These are phyloP conservation scores for Cyclospora cayetanensis DNA, from an alignment of 169 alveolate species.

Conservation along the genomic window DNA sequence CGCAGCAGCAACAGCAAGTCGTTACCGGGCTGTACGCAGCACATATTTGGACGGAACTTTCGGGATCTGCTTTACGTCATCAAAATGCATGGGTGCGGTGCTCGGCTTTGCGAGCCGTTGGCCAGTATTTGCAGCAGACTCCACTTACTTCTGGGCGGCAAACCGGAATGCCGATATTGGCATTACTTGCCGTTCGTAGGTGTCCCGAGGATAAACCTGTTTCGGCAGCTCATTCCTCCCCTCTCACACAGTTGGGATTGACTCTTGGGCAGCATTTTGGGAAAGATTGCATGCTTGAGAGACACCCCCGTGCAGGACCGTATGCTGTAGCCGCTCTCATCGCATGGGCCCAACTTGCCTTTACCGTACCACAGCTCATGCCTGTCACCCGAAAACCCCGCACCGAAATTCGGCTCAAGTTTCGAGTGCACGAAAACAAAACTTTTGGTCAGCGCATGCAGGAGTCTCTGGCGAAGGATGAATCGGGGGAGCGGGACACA, in stretches of 20 bases:
- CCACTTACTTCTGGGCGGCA: conserved; percentile 9
- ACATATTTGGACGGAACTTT: conserved; percentile 27
- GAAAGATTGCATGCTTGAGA: conserved; percentile 48
- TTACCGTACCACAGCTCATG: conserved; percentile 2
- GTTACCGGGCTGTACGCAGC: conserved; percentile 56
- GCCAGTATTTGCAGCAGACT: conserved; percentile 51
- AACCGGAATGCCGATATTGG: not conserved
- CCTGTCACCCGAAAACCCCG: not conserved
- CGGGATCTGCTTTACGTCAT: conserved; percentile 17
- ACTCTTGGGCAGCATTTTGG: conserved; percentile 58
- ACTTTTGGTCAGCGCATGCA: too few species aligned
- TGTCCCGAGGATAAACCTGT: not conserved
- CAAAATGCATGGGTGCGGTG: conserved; percentile 66
- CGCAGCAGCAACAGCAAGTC: conserved; percentile 37
- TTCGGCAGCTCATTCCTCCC: not conserved
- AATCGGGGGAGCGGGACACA: too few species aligned
- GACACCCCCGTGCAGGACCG: conserved; percentile 48
- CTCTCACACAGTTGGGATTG: conserved; percentile 27
- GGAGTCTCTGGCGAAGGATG: too few species aligned
- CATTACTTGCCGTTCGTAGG: not conserved
- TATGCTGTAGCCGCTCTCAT: conserved; percentile 49
- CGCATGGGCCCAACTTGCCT: conserved; percentile 31
- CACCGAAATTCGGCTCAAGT: not conserved
- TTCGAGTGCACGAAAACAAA: too few species aligned
- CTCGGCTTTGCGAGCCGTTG: conserved; percentile 63